Conservation (phyloP, 805 yeast genomes). For the Yarrowia deformans region DNA sequence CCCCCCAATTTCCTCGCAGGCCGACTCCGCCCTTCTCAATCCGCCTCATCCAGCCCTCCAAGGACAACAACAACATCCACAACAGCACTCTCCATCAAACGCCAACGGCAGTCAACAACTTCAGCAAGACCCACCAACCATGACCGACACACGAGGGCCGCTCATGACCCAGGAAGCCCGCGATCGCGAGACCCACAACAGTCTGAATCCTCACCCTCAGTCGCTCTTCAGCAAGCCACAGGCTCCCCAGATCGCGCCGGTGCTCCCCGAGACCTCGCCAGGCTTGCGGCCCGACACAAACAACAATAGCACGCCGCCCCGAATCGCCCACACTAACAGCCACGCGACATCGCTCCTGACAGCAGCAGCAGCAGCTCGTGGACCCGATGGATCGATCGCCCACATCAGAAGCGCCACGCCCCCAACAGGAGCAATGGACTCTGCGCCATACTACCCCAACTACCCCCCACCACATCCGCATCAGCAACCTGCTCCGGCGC, state of each 20-base stretch:
- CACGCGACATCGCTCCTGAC: neutral
- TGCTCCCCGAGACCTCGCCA: neutral
- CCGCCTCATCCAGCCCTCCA: neutral
- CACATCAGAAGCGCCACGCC: slow-evolving; percentile 7
- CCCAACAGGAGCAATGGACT: neutral
- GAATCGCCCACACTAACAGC: neutral
- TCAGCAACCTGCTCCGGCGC: neutral
- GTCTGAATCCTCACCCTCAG: neutral
- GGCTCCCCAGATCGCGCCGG: slow-evolving; percentile 2
- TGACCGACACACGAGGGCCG: slow-evolving; percentile 22
- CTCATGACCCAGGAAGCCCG: slow-evolving; percentile 7
- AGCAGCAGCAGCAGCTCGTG: neutral
- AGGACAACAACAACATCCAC: neutral
- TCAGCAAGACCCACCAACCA: neutral
- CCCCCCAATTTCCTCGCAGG: neutral
- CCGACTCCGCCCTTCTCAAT: neutral
- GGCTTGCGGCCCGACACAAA: neutral
- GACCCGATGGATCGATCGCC: slow-evolving; percentile 6
- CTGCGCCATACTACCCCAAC: neutral
- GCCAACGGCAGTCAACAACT: neutral
- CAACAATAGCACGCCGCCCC: neutral
- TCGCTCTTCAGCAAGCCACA: slow-evolving; percentile 27
- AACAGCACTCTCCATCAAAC: neutral
- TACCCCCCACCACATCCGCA: neutral
- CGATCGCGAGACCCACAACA: neutral